Conservation (phyloP, 129 eudicot genomes). For the Pulicaria dysenterica region DNA sequence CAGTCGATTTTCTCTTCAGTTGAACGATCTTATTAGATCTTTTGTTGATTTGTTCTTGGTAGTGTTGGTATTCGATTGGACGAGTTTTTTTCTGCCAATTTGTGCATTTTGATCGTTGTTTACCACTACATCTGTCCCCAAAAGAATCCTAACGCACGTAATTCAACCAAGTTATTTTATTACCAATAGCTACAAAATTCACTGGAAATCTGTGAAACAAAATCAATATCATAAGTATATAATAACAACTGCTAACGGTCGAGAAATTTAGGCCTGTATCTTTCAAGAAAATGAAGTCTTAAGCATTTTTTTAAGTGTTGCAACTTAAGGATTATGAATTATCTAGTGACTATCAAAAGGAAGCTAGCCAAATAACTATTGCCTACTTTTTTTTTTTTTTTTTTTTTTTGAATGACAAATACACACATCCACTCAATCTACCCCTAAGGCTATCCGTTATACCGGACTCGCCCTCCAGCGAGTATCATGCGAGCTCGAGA, state of each 20-base stretch:
- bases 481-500: no score
- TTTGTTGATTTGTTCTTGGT: slow-evolving; percentile 15
- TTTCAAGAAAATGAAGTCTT: slow-evolving; percentile 4
- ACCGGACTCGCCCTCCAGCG: no score
- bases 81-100: neutral
- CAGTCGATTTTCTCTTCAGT: neutral
- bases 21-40: slow-evolving; percentile 5
- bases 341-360: neutral
- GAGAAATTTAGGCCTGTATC: slow-evolving; percentile 11
- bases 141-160: neutral
- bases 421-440: no score
- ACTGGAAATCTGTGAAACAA: neutral
- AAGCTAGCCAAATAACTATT: neutral
- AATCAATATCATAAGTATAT: neutral
- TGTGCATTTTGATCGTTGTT: slow-evolving; percentile 6
- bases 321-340: neutral
- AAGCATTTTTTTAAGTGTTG: slow-evolving; percentile 5
- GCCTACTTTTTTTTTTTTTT: slow-evolving; percentile 13
- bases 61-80: slow-evolving; percentile 10
- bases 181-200: slow-evolving; percentile 4
- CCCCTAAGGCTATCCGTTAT: no score
- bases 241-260: slow-evolving; percentile 12
- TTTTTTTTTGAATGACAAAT: no score
- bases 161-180: neutral
- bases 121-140: neutral